Base-by-base conservation (phyloP, 371 early-diverging fungal genomes). In the Mucor piriformis region DNA sequence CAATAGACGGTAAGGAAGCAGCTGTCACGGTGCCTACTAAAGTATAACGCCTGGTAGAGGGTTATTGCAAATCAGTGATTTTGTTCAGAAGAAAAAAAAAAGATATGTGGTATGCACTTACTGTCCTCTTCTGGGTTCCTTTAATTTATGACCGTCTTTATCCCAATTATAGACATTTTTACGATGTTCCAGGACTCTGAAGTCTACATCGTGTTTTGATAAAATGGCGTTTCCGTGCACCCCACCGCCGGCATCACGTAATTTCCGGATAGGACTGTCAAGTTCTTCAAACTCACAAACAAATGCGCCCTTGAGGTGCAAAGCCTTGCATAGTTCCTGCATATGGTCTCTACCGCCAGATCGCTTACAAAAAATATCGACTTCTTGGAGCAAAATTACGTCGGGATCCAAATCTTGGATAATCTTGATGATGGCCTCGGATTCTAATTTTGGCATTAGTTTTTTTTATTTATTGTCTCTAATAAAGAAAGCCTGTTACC, bases 201-300 rank as follows among this genome's bases (percentile, higher is more conserved):
- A 83, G 3, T 73, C 73, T 61, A 92, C 68, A 51, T 88, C 87
- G 63, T 83, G 82, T 57, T 80, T 86, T 4, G 88, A 83, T 40
- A 88, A 68, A n/a, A 93, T 88, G 0, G 93, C 92, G 66, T 92
- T 93, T 3, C 92, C 93, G 67, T 93, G 93, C 2, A 90, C 67
- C 3, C 93, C 93, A 10, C 92, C 92, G 20, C 92, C 93, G 77
- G 80, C 69, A 59, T 84, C 76, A 18, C 79, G 64, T 57, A 69
- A 59, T 6, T 59, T 66, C 33, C 92, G 76, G 6, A 77, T 59
- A 0, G 87, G 82, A 50, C 82, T 83, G 23, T 82, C 84, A 23
- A 92, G 60, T 65, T 93, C 92, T 44, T 76, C 65, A 61, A 92
- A 93, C 74, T 93, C 93, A 25, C 85, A 82, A 0, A 86, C 90